Evolutionary conservation across 2,329 filamentous ascomycete species (phyloP).

Genomic region (Ophiocordyceps camponoti-leonardi): DNA sequence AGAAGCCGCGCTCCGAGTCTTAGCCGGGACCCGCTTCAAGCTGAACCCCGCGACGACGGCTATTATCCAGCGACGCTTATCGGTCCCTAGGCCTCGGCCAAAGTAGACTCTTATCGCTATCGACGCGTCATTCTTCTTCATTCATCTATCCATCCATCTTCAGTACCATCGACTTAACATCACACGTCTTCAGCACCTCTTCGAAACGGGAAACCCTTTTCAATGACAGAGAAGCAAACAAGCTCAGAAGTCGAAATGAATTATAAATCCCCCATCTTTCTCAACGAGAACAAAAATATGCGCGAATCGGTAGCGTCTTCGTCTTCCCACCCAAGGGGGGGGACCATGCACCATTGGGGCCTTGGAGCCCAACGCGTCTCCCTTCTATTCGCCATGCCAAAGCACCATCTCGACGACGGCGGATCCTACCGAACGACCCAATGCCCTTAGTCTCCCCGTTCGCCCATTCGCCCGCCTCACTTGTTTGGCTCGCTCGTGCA

Average conservation of each 20-base stretch:
- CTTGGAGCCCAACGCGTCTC: constrained; percentile 2
- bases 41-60: too few species aligned
- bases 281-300: neutral
- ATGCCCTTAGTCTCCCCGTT: neutral
- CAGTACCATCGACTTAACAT: too few species aligned
- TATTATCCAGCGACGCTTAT: too few species aligned
- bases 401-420: neutral
- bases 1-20: neutral
- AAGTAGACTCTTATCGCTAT: too few species aligned
- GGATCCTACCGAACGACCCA: neutral
- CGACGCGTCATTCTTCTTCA: too few species aligned
- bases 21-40: neutral
- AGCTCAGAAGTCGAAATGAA: neutral
- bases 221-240: too few species aligned
- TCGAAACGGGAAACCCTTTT: too few species aligned
- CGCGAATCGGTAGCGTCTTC: neutral
- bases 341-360: neutral
- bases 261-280: too few species aligned
- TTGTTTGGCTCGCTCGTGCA: neutral
- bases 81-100: too few species aligned
- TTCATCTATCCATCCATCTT: too few species aligned
- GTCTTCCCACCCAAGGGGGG: neutral
- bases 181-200: too few species aligned
- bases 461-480: constrained; percentile 1
- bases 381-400: neutral